Conservation (phyloP, 108 stramenopile species). For the Craspedostauros australis region DNA sequence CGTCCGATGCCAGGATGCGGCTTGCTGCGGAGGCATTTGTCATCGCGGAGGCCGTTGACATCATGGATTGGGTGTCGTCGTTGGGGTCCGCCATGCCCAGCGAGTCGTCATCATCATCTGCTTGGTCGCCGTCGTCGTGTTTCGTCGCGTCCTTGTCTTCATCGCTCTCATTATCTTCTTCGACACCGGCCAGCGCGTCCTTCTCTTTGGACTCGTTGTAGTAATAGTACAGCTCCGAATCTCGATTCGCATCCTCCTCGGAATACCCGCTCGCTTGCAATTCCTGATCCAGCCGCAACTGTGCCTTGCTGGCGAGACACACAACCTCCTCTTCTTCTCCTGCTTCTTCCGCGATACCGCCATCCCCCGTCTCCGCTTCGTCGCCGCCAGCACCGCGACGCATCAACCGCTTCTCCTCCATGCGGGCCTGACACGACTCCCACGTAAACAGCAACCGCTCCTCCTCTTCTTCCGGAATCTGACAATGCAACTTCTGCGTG, state of each 20-base stretch:
- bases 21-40: slow-evolving; percentile 4
- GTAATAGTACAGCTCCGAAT: slow-evolving; percentile 72
- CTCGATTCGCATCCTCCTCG: slow-evolving; percentile 54
- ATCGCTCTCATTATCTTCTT: slow-evolving; percentile 8
- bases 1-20: neutral
- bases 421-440: slow-evolving; percentile 35
- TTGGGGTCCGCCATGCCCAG: slow-evolving; percentile 11
- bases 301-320: slow-evolving; percentile 31
- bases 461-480: slow-evolving; percentile 48
- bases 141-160: too few species aligned
- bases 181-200: slow-evolving; percentile 10
- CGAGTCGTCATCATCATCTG: slow-evolving; percentile 28
- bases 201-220: slow-evolving; percentile 21
- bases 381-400: slow-evolving; percentile 3
- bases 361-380: slow-evolving; percentile 12
- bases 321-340: slow-evolving; percentile 3
- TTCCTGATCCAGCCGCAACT: slow-evolving; percentile 71
- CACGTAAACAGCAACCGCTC: slow-evolving; percentile 47
- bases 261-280: slow-evolving; percentile 77
- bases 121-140: slow-evolving; percentile 46
- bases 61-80: neutral
- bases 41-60: slow-evolving; percentile 8
- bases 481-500: slow-evolving; percentile 75
- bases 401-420: slow-evolving; percentile 18
- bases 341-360: slow-evolving; percentile 8